These are phyloP conservation scores for Rosa persica DNA, from an alignment of 306 rosid genomes.

Conservation along the genomic window DNA sequence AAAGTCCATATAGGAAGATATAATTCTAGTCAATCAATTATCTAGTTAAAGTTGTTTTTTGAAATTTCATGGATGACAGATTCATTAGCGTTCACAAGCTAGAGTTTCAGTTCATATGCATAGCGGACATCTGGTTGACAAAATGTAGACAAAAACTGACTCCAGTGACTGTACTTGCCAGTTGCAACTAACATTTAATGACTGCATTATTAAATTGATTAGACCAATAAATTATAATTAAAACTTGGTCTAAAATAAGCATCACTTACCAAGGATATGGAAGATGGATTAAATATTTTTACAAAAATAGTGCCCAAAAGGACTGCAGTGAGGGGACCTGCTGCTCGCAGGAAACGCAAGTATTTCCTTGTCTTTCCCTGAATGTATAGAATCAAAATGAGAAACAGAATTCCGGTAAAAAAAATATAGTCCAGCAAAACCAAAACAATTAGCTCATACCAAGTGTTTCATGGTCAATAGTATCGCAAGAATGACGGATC, in stretches of 20 bases:
- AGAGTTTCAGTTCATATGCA: not conserved
- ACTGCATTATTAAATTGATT: not conserved
- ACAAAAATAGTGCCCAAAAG: constrained; percentile 64
- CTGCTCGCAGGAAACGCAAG: constrained; percentile 83
- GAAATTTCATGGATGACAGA: not conserved
- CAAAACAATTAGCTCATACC: constrained; percentile 51
- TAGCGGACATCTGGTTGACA: constrained; percentile 20
- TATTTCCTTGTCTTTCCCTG: constrained; percentile 91
- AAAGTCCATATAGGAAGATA: not conserved
- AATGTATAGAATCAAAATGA: constrained; percentile 31
- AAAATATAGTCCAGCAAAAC: constrained; percentile 23
- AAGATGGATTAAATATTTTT: constrained; percentile 68
- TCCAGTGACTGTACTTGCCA: not conserved
- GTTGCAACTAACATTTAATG: not conserved
- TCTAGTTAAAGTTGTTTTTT: no score
- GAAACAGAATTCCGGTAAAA: constrained; percentile 25
- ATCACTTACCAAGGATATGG: constrained; percentile 81
- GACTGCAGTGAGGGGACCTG: constrained; percentile 94
- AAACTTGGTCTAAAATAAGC: constrained; percentile 24
- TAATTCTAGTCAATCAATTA: not conserved
- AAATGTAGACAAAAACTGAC: constrained; percentile 3
- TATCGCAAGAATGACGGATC: constrained; percentile 70
- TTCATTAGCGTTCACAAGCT: constrained; percentile 5
- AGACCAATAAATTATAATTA: not conserved
- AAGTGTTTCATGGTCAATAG: constrained; percentile 85